Evolutionary conservation across 371 early-diverging fungal genomes (phyloP), one percentile per base, ranked within the genome.

Genomic region (Mortierella sp.): DNA sequence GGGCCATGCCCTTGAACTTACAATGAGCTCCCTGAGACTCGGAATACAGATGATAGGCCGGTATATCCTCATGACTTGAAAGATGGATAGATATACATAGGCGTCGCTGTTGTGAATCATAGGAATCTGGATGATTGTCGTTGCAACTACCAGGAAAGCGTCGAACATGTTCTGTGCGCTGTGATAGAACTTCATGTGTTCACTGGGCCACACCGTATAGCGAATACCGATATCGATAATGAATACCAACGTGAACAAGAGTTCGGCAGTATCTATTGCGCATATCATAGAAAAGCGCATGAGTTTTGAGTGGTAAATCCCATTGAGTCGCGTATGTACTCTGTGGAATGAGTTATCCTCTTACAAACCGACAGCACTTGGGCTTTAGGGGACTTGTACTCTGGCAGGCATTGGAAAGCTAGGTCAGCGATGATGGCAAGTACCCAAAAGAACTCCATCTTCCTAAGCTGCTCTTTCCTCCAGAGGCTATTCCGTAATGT

Each of bases 61-160:
- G 61, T 91, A 91, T 25, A 83, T 81, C 48, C 91, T 80, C 8
- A 86, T 43, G 0, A 89, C 82, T 55, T 87, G 89, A 60, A 91
- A 91, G 3, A 85, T 84, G 3, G 88, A 84, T 22, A 91, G 70
- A 73, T 87, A 91, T 9, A 84, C 76, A 71, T 87, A 90, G 2
- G 69, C 79, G 22, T 51, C 37, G 1, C 57, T 78, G 13, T 79
- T 60, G 4, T 71, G 82, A 54, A 88, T 84, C 7, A 78, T 50
- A 6, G 87, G 86, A 27, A 86, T 81, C 48, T 83, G 85, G 37
- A 88, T 86, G 8, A 84, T 65, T 29, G 84, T 78, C 0, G 89
- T 87, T 1, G 85, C 53, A 14, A 84, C 34, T 2, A 85, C 87
- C 53, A 91, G 66, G 27, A 85, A 49, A 31, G 84, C 53, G 57